Conservation (phyloP, 2,329 filamentous ascomycete species). For the Dactylellina drechsleri region DNA sequence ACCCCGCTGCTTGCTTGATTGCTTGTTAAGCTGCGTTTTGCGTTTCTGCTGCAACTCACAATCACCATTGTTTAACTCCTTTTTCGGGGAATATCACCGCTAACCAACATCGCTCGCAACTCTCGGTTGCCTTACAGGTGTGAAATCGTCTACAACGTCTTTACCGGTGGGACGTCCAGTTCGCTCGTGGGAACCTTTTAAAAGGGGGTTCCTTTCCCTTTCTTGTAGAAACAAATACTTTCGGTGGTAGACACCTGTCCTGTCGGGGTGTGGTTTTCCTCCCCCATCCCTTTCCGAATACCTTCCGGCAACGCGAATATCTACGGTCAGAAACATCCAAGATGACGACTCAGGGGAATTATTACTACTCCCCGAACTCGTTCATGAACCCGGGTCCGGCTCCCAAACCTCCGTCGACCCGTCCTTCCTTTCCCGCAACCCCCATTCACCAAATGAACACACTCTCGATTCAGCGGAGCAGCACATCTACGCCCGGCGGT, state of each 20-base stretch:
- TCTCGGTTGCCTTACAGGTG: slow-evolving; percentile 16
- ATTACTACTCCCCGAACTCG: slow-evolving; percentile 46
- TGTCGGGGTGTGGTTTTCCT: slow-evolving; percentile 20
- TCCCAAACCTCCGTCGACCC: slow-evolving; percentile 47
- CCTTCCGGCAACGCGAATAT: slow-evolving; percentile 9
- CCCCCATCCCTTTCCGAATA: slow-evolving; percentile 17
- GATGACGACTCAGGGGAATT: slow-evolving; percentile 50
- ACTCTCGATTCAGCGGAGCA: slow-evolving; percentile 47
- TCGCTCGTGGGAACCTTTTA: background rate
- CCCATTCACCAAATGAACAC: slow-evolving; percentile 50
- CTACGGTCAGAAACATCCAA: slow-evolving; percentile 12
- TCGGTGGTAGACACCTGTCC: slow-evolving; percentile 24
- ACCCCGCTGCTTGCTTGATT: slow-evolving; percentile 54
- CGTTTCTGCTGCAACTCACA: slow-evolving; percentile 47
- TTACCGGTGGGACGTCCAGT: slow-evolving; percentile 8
- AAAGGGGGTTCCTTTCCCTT: background rate
- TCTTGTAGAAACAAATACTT: background rate
- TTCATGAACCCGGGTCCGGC: slow-evolving; percentile 53
- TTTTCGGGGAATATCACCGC: slow-evolving; percentile 49
- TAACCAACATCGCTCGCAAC: slow-evolving; percentile 40
- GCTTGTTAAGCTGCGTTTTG: slow-evolving; percentile 43
- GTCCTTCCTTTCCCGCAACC: slow-evolving; percentile 42
- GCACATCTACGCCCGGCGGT: slow-evolving; percentile 23
- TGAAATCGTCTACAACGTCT: slow-evolving; percentile 27
- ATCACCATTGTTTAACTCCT: slow-evolving; percentile 36